Conservation (phyloP, 352 stramenopile species). For the Globisporangium lucens region DNA sequence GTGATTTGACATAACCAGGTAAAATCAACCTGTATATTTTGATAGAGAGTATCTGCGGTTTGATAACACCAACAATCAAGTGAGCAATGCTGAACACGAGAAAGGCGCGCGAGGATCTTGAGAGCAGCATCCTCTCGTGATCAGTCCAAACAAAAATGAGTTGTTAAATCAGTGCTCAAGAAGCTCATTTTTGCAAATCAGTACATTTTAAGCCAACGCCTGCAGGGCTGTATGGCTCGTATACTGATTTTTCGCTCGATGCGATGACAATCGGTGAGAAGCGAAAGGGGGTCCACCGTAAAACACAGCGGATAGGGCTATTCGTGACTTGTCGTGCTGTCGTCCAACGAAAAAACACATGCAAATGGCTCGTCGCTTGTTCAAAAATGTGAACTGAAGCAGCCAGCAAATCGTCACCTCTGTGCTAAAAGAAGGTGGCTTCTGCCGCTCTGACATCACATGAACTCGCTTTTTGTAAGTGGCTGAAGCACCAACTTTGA, state of each 20-base stretch:
- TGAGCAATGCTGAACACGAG: slow-evolving; percentile 5
- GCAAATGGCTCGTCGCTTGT: slow-evolving; percentile 5
- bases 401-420: not conserved
- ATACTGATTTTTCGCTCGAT: not conserved
- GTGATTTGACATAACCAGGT: not conserved
- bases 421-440: not conserved
- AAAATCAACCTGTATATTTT: not conserved
- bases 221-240: no score
- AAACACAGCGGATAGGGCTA: not conserved
- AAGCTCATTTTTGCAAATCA: no score
- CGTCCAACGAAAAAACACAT: not conserved
- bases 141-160: not conserved
- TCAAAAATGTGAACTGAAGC: not conserved
- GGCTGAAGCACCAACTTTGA: no score
- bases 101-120: slow-evolving; percentile 3
- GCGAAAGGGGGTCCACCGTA: slow-evolving; percentile 6
- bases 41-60: not conserved
- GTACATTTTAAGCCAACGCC: no score
- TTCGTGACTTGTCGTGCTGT: slow-evolving; percentile 8
- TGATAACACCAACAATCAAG: slow-evolving; percentile 10
- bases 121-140: not conserved
- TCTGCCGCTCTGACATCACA: not conserved
- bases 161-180: not conserved
- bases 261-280: not conserved
- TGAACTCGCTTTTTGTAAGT: not conserved